These are phyloP conservation scores for Leccinum arenicola DNA, from an alignment of 768 basidiomycete genomes.

Conservation along the genomic window DNA sequence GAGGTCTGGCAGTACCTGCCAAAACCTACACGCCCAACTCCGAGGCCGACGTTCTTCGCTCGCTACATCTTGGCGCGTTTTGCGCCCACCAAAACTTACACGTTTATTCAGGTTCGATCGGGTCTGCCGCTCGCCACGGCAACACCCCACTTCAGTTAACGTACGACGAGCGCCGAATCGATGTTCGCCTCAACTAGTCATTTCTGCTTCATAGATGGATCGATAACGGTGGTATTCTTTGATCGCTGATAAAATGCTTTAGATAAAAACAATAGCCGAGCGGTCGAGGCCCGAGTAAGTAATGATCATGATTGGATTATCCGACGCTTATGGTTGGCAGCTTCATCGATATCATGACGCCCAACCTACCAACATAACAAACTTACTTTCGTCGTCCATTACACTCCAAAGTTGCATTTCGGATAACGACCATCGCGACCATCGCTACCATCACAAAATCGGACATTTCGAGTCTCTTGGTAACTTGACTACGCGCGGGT, in stretches of 20 bases:
- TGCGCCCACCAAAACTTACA: neutral
- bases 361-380: neutral
- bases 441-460: conserved; percentile 19
- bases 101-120: neutral
- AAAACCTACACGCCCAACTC: conserved; percentile 2
- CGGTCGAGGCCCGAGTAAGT: neutral
- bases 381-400: neutral
- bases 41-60: neutral
- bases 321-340: neutral
- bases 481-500: conserved; percentile 5
- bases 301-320: neutral
- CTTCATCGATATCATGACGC: neutral
- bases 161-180: neutral
- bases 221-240: conserved; percentile 1
- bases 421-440: neutral
- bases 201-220: conserved; percentile 12
- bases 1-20: neutral
- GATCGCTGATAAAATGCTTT: neutral
- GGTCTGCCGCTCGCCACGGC: conserved; percentile 9
- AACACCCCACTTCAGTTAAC: conserved; percentile 8
- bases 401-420: neutral
- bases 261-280: neutral
- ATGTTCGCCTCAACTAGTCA: conserved; percentile 2
- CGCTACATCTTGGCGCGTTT: neutral
- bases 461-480: neutral